These are phyloP conservation scores for Candida ficus DNA, from an alignment of 805 yeast genomes.

Conservation along the genomic window DNA sequence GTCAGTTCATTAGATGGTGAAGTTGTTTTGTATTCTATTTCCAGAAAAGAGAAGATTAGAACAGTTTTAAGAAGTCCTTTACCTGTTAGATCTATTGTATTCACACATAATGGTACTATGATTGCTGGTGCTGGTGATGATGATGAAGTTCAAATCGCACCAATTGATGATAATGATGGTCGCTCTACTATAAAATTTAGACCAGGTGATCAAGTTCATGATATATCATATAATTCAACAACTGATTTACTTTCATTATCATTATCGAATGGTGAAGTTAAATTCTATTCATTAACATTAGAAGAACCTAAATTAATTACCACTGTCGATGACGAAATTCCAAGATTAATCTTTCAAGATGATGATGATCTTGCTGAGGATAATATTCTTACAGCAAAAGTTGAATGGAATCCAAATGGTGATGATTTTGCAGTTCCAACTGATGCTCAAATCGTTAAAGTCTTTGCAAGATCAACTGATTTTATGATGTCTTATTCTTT, in stretches of 20 bases:
- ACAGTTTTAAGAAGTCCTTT: conserved; percentile 22
- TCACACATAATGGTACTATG: conserved; percentile 58
- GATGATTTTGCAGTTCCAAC: conserved; percentile 65
- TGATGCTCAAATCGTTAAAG: conserved; percentile 39
- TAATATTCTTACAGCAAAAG: conserved; percentile 44
- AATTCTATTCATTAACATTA: conserved; percentile 45
- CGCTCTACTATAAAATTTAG: conserved; percentile 26
- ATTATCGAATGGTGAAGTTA: conserved; percentile 53
- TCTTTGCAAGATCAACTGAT: conserved; percentile 27
- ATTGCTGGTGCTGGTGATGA: conserved; percentile 65
- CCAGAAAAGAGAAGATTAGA: conserved; percentile 5
- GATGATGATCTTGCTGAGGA: conserved; percentile 31
- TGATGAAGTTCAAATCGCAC: conserved; percentile 46
- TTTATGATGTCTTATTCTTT: conserved; percentile 15
- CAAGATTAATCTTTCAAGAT: conserved; percentile 36
- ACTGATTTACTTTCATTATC: conserved; percentile 56
- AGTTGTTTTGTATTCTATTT: conserved; percentile 21
- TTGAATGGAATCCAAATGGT: conserved; percentile 72
- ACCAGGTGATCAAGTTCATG: conserved; percentile 50
- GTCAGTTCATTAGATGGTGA: conserved; percentile 21
- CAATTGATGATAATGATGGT: conserved; percentile 26
- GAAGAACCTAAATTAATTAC: conserved; percentile 49
- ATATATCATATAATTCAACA: conserved; percentile 49
- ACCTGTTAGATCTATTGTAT: conserved; percentile 44
- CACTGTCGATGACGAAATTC: conserved; percentile 36